phyloP scores from a whole-genome alignment of 2,329 filamentous ascomycete species.

The Lachnellula suecica region DNA sequence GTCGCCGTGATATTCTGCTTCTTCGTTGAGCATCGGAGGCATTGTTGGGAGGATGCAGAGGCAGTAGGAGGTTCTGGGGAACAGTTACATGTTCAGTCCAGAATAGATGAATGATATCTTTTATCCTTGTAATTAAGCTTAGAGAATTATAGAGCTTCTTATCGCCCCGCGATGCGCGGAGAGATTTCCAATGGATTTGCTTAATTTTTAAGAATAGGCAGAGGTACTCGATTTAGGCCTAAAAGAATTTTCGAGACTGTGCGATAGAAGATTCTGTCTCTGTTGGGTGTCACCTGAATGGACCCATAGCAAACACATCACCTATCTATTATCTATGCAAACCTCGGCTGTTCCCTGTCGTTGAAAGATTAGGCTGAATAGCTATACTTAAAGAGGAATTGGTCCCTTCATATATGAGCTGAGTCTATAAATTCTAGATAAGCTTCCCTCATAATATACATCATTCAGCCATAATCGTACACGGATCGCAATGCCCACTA shows the following conservation, averaged over 20 bases:
- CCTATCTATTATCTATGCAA: neutral
- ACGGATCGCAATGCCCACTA: slow-evolving; percentile 1
- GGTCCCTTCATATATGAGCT: neutral
- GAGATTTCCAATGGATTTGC: neutral
- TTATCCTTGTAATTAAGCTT: slow-evolving; percentile 14
- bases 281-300: neutral
- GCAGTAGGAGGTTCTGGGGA: neutral
- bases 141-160: slow-evolving; percentile 5
- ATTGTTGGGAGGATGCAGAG: slow-evolving; percentile 15
- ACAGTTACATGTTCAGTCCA: slow-evolving; percentile 1
- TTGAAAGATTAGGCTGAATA: neutral
- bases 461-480: slow-evolving; percentile 2
- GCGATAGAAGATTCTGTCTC: neutral
- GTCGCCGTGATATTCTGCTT: slow-evolving; percentile 20
- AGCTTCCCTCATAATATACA: neutral
- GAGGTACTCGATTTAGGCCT: neutral
- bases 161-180: slow-evolving; percentile 1
- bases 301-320: neutral
- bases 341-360: neutral
- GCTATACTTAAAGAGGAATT: neutral
- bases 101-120: slow-evolving; percentile 11
- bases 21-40: slow-evolving; percentile 21
- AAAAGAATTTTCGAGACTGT: neutral
- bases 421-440: slow-evolving; percentile 5
- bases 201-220: neutral